phyloP scores from a whole-genome alignment of 2,329 filamentous ascomycete genomes.

The Fusarium veterinarium region DNA sequence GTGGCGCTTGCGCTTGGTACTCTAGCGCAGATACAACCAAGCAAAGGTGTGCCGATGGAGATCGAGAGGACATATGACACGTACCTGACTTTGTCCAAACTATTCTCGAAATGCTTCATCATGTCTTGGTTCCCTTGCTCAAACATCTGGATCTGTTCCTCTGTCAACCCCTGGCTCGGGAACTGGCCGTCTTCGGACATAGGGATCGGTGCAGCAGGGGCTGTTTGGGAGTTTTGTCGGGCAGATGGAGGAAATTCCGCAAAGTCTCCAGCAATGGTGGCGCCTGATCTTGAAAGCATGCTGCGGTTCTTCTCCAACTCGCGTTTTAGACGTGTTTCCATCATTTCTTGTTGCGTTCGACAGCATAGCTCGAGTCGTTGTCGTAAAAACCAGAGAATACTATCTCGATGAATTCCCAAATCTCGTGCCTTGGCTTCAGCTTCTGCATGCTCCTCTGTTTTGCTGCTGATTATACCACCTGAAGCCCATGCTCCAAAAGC shows the following conservation, averaged over 20 bases:
- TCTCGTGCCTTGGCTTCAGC: conserved; percentile 78
- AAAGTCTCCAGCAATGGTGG: conserved; percentile 49
- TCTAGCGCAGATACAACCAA: conserved; percentile 7
- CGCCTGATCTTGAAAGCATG: conserved; percentile 76
- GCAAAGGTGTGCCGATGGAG: conserved; percentile 7
- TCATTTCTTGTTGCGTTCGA: conserved; percentile 87
- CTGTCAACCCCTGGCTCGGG: conserved; percentile 69
- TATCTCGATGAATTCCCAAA: conserved; percentile 78
- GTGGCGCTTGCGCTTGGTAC: conserved; percentile 7
- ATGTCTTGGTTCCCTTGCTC: conserved; percentile 93
- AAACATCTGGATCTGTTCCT: conserved; percentile 92
- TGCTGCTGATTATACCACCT: conserved; percentile 59
- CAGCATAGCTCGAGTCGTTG: conserved; percentile 80
- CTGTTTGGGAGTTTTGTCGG: conserved; percentile 34
- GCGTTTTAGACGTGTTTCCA: conserved; percentile 85
- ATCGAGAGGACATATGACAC: conserved; percentile 50
- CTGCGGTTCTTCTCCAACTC: conserved; percentile 92
- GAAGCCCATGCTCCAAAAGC: conserved; percentile 75
- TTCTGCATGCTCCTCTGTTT: conserved; percentile 72
- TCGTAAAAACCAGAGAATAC: conserved; percentile 84
- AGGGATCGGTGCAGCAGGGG: conserved; percentile 29
- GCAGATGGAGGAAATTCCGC: conserved; percentile 46
- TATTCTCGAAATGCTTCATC: conserved; percentile 92
- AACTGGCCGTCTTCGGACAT: conserved; percentile 35
- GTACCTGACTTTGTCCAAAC: conserved; percentile 93